Base-by-base conservation (phyloP, 139 green algal genomes). In the Mesostigma viride region DNA sequence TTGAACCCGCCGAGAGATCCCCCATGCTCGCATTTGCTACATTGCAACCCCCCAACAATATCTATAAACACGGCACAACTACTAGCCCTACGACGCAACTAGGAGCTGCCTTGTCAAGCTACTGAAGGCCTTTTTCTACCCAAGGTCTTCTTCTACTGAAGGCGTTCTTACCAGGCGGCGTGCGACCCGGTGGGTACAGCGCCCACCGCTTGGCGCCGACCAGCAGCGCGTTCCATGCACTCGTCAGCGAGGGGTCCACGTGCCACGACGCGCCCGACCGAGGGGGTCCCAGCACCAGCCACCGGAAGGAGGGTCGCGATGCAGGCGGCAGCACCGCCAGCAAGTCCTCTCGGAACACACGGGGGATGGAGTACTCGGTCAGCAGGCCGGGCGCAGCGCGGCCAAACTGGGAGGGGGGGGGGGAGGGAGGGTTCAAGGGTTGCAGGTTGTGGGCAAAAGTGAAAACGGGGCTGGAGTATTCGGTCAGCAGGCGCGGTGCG, bases 141-240 rank as follows among this genome's bases (percentile, higher is more conserved):
- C n/a, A n/a, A n/a, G n/a, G n/a, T n/a, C n/a, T n/a, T n/a, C n/a
- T n/a, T n/a, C n/a, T n/a, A n/a, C n/a, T n/a, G n/a, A n/a, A n/a
- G n/a, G n/a, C n/a, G n/a, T n/a, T n/a, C n/a, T n/a, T n/a, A n/a
- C 71, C 71, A 11, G 72, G 67, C 32, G 72, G 72, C 27, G 71
- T 62, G 32, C 35, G 36, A 17, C 68, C 67, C 4, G 72, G 72
- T 1, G 72, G 72, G 30, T 75, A 79, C 27, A 79, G 44, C 32
- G 68, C 65, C 70, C 70, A 76, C 46, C 64, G 40, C 40, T 53
- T 53, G 40, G 40, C 17, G 17, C 40, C 40, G 14, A 24, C 24
- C 34, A 71, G n/a, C 3, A 79, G 66, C 2, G 72, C 45, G 59
- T 79, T 76, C 72, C 72, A 79, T n/a, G 72, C 72, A 24, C 45